phyloP scores from a whole-genome alignment of 2,329 filamentous ascomycete species.

The Colletotrichum gigasporum region DNA sequence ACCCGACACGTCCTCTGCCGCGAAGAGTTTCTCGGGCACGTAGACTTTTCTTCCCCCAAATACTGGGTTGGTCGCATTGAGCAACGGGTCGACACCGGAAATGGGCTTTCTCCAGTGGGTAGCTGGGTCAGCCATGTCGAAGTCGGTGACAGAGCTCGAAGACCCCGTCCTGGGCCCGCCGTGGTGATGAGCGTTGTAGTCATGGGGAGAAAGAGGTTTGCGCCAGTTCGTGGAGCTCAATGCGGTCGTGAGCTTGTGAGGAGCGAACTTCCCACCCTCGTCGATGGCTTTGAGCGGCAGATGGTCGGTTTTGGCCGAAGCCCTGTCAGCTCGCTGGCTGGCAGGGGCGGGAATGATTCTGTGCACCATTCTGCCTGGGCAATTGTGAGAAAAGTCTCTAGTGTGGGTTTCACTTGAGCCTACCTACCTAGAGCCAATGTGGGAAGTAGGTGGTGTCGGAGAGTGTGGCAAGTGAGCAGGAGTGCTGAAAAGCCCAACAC shows the following conservation, averaged over 20 bases:
- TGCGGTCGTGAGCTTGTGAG: constrained; percentile 4
- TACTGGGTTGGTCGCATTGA: neutral
- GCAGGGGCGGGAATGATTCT: neutral
- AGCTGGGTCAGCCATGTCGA: constrained; percentile 12
- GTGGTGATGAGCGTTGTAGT: neutral
- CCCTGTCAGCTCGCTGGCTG: neutral
- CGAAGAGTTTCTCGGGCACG: neutral
- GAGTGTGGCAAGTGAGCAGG: too few relatives aligned
- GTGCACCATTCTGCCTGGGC: neutral
- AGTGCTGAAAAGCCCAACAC: too few relatives aligned
- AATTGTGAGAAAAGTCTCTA: neutral
- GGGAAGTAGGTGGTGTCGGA: too few relatives aligned
- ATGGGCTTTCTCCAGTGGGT: constrained; percentile 8
- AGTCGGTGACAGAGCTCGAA: neutral
- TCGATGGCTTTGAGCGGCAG: neutral
- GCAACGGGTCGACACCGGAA: neutral
- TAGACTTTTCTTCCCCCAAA: neutral
- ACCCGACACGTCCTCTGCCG: neutral
- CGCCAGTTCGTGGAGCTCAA: constrained; percentile 17
- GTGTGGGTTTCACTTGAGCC: too few relatives aligned
- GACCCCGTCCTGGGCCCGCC: neutral
- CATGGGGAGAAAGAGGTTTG: neutral
- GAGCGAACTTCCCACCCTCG: neutral
- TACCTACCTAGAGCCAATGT: too few relatives aligned
- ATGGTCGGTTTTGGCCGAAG: neutral